phyloP scores from a whole-genome alignment of 2,329 filamentous ascomycete genomes.

The Lachnellula occidentalis region DNA sequence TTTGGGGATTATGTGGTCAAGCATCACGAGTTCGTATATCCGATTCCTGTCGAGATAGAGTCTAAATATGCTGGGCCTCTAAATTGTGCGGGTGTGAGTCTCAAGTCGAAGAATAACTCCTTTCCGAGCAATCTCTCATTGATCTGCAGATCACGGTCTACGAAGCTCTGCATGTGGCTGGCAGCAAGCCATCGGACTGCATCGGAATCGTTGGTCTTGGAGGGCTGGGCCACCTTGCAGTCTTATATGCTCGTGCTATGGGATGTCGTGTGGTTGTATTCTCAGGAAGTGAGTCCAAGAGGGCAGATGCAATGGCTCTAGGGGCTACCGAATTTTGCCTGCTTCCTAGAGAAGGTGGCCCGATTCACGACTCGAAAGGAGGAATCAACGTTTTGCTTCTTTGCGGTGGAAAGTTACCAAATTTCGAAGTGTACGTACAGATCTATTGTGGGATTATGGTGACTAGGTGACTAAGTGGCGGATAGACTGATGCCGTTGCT shows the following conservation, averaged over 20 bases:
- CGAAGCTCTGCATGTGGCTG: constrained; percentile 27
- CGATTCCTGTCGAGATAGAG: constrained; percentile 33
- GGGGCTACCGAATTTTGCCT: constrained; percentile 56
- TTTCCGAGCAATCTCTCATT: no score
- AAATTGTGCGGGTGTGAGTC: constrained; percentile 37
- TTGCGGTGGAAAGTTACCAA: constrained; percentile 4
- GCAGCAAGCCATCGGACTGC: constrained; percentile 22
- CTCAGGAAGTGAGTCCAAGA: constrained; percentile 55
- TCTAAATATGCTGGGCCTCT: constrained; percentile 36
- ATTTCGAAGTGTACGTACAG: constrained; percentile 8
- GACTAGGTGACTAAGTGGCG: not conserved
- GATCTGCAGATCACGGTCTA: constrained; percentile 28
- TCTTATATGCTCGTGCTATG: constrained; percentile 69
- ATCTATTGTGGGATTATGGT: not conserved
- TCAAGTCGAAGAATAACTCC: no score
- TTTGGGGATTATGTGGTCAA: constrained; percentile 36
- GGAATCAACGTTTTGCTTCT: constrained; percentile 11
- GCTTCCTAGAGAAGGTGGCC: constrained; percentile 31
- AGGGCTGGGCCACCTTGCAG: constrained; percentile 67
- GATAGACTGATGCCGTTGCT: constrained; percentile 7
- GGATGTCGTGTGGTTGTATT: constrained; percentile 66
- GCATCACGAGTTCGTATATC: constrained; percentile 35
- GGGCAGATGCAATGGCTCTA: constrained; percentile 51
- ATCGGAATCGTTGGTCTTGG: constrained; percentile 62
- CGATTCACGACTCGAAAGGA: not conserved